These are phyloP conservation scores for Neurospora pannonica DNA, from an alignment of 495 filamentous ascomycete genomes.

Conservation along the genomic window DNA sequence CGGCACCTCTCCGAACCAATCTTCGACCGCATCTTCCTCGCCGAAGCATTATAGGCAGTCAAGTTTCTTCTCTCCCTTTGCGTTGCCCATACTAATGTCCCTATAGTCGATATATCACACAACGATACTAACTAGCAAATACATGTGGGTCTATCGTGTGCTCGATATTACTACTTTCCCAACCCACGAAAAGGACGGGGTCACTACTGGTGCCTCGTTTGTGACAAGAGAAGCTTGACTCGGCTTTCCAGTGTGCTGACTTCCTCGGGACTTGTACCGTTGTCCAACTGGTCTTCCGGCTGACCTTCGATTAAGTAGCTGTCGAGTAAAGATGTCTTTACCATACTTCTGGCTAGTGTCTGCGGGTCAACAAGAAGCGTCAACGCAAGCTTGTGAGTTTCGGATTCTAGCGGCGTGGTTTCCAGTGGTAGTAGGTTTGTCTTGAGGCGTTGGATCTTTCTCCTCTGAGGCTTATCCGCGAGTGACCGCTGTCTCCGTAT, in stretches of 20 bases:
- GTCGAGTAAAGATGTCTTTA: slow-evolving; percentile 2
- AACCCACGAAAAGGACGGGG: not conserved
- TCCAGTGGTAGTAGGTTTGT: slow-evolving; percentile 39
- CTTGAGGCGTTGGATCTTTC: slow-evolving; percentile 26
- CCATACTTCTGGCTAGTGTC: not conserved
- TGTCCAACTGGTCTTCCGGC: not conserved
- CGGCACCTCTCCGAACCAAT: not conserved
- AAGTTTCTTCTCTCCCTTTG: not conserved
- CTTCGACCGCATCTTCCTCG: not conserved
- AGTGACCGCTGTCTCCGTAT: slow-evolving; percentile 31
- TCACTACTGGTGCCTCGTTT: not conserved
- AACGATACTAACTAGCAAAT: not conserved
- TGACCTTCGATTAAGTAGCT: slow-evolving; percentile 5
- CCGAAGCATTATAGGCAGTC: not conserved
- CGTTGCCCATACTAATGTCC: not conserved
- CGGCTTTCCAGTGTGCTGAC: not conserved
- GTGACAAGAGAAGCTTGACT: slow-evolving; percentile 1
- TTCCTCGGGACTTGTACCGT: not conserved
- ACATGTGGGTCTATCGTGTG: not conserved
- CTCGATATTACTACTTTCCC: not conserved
- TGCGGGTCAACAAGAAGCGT: slow-evolving; percentile 7
- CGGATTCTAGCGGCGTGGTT: slow-evolving; percentile 18
- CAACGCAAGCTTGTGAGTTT: slow-evolving; percentile 19
- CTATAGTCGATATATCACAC: not conserved
- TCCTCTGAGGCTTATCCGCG: slow-evolving; percentile 11